Conservation (phyloP, 129 eudicot species). For the Calendula officinalis region DNA sequence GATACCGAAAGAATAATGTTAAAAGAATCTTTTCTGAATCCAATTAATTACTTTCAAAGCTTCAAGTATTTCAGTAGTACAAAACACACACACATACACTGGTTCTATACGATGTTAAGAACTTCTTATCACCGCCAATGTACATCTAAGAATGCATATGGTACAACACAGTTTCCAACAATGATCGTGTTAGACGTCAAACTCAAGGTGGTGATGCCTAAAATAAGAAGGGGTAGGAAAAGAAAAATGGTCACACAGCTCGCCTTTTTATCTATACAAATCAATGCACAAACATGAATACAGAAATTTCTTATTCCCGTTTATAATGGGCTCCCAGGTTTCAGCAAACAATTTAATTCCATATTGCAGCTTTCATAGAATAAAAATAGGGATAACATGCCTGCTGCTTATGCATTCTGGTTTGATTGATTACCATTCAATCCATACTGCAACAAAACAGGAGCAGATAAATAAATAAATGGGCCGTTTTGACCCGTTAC, state of each 20-base stretch:
- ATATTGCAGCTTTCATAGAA: conserved; percentile 14
- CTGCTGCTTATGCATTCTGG: conserved; percentile 18
- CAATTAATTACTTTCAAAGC: too few relatives aligned
- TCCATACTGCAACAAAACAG: conserved; percentile 55
- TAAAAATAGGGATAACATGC: not conserved
- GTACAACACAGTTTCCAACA: conserved; percentile 9
- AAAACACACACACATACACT: too few relatives aligned
- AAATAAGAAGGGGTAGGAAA: too few relatives aligned
- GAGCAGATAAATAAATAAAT: not conserved
- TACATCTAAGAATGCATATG: conserved; percentile 30
- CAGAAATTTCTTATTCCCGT: conserved; percentile 11
- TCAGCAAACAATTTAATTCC: conserved; percentile 8
- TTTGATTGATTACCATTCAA: conserved; percentile 37
- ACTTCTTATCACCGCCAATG: conserved; percentile 18
- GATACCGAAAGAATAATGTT: too few relatives aligned
- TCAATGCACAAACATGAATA: conserved; percentile 16
- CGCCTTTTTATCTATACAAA: conserved; percentile 24
- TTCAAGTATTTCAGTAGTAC: too few relatives aligned
- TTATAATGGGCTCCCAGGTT: too few relatives aligned
- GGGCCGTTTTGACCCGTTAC: too few relatives aligned
- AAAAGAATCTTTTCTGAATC: too few relatives aligned
- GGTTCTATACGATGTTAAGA: not conserved
- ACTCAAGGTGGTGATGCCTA: conserved; percentile 8
- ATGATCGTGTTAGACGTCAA: conserved; percentile 6
- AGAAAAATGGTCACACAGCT: too few relatives aligned